Evolutionary conservation across 176 grass and related monocot species (phyloP), one percentile per base, ranked within the genome.

Genomic region (Aechmea fasciata): DNA sequence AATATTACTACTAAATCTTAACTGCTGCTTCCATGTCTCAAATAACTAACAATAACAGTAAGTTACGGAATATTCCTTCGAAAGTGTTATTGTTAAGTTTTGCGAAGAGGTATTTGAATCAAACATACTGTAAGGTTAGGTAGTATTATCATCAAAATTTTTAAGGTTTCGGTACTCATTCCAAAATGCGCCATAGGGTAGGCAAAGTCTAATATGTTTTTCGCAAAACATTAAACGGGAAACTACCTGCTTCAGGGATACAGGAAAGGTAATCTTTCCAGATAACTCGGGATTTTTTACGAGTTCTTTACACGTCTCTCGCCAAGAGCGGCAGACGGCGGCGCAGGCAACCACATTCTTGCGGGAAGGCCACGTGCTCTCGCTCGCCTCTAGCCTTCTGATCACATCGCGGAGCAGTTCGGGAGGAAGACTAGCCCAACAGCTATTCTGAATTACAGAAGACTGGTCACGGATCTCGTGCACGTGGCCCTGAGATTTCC

Each of bases 361-460:
- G 63, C 85, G 69, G 26, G 66, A 82, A 75, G 85, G 89, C 85
- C 89, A 87, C 25, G 72, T 80, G 68, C 74, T 78, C 70, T 88
- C 89, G 78, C 79, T 88, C 49, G 73, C 51, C 29, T 91, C 89
- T 72, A 91, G 53, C 82, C 89, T 84, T 68, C 77, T 84, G 23
- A 91, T 85, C 48, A 91, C 70, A 84, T 91, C 89, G 63, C 24
- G 75, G 49, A 91, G 82, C 61, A 91, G 78, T 76, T 92, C 85
- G 26, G 79, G 77, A 65, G 89, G 89, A 69, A 92, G 76, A 49
- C 63, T 82, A 72, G 79, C 82, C 89, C 89, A 92, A 26, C 74
- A 78, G 55, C 73, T 83, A 19, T 69, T 85, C 68, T 92, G 85
- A 57, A 78, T 69, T 66, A 83, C 67, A 68, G 72, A 65, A 18